Base-by-base conservation (phyloP, 2,329 filamentous ascomycete species). In the Penicillium sp. region DNA sequence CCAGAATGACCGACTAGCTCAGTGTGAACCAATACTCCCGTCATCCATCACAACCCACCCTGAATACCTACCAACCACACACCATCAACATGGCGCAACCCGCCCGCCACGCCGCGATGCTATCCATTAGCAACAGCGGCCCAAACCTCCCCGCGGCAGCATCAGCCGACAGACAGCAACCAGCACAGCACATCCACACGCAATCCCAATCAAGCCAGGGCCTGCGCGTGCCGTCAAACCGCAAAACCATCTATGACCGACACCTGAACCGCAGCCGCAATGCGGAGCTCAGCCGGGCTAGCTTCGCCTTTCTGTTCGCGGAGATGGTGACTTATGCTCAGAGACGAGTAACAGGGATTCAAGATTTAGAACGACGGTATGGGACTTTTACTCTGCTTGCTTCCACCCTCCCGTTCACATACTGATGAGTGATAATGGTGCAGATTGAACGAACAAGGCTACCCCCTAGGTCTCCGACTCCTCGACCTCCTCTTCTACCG, bases 291-390 rank as follows among this genome's bases (percentile, higher is more conserved):
- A 95, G 89, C 69, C 86, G 94, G 66, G 82, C 93, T 9, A 89
- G 87, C 71, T 97, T 98, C 72, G 91, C 93, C 37, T 97, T 95
- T 70, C 77, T 98, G 52, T 97, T 98, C 68, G 84, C 85, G 53
- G 91, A 96, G 75, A 95, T 97, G 87, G 90, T 98, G 43, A 84
- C 83, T 62, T 97, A 97, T 71, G 91, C 93, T 59, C 93, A 97
- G 69, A 80, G 84, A 63, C 79, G 87, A 54, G 91, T 96, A 48
- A 93, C 87, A 58, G 90, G 88, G 6, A 95, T 98, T 52, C 85
- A 91, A 62, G 93, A 97, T 69, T 75, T 98, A 17, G 93, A 98
- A 69, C 88, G 90, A 73, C 78, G 86, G 88, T 94, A 72, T 22
- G 7, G 34, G 2, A 33, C 19, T 26, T 17, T 31, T n/a, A 19